Percentiles rank a stretch among this genome's conserved stretches.
Evolutionary conservation across 176 grass and related monocot species (phyloP).

Genomic region (Otatea glauca): DNA sequence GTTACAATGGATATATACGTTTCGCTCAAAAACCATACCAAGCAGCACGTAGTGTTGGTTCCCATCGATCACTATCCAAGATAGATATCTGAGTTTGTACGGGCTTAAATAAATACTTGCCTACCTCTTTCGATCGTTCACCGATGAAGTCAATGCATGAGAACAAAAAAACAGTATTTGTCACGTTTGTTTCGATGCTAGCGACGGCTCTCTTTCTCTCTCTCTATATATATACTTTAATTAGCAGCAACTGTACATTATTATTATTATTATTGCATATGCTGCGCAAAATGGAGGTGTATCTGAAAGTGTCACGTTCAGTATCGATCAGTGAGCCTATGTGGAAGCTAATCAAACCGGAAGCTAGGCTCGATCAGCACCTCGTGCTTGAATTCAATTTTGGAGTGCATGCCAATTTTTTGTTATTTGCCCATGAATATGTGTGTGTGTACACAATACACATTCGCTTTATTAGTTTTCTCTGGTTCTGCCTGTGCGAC

Average conservation of each 20-base stretch:
- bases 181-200: not conserved
- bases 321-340: not conserved
- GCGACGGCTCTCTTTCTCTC: too few relatives aligned
- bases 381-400: not conserved
- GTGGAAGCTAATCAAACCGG: conserved; percentile 18
- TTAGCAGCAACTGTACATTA: too few relatives aligned
- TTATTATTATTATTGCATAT: too few relatives aligned
- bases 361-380: not conserved
- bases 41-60: not conserved
- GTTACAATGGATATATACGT: not conserved
- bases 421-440: not conserved
- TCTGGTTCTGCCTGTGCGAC: not conserved
- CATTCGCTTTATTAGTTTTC: not conserved
- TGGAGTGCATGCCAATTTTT: not conserved
- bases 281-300: not conserved
- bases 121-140: not conserved
- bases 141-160: not conserved
- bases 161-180: not conserved
- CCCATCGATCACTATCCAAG: conserved; percentile 8
- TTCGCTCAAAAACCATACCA: not conserved
- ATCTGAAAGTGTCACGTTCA: conserved; percentile 13
- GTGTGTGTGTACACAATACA: not conserved
- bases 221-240: too few relatives aligned
- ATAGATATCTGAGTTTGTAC: conserved; percentile 1
- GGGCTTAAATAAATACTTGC: not conserved